Conservation (phyloP, 2,329 filamentous ascomycete genomes). For the Ramularia collo-cygni region DNA sequence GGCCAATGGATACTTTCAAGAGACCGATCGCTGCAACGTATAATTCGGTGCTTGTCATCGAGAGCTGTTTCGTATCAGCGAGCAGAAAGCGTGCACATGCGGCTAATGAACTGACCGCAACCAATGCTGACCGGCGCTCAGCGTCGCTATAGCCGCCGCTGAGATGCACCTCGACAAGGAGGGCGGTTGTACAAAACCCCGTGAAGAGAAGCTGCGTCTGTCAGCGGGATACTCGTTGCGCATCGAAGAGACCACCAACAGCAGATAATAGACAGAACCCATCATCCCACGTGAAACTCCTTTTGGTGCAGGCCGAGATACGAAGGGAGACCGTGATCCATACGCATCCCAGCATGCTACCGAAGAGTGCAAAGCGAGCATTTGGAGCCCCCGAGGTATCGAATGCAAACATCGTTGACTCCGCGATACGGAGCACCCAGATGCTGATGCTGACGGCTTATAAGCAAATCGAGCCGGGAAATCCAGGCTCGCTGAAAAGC, state of each 20-base stretch:
- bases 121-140: background rate
- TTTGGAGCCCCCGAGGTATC: constrained; percentile 1
- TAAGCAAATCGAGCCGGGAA: too few species aligned
- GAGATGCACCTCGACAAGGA: constrained; percentile 9
- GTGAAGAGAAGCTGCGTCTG: constrained; percentile 12
- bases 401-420: constrained; percentile 5
- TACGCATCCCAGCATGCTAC: constrained; percentile 4
- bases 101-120: background rate
- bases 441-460: too few species aligned
- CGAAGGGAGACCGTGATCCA: constrained; percentile 35
- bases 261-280: constrained; percentile 34
- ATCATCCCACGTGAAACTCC: constrained; percentile 41
- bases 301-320: constrained; percentile 36
- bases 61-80: constrained; percentile 17
- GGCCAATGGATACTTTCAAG: constrained; percentile 39
- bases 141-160: too few species aligned
- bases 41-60: constrained; percentile 30
- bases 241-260: constrained; percentile 22
- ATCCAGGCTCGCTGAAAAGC: too few species aligned
- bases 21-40: constrained; percentile 37
- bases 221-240: constrained; percentile 5
- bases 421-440: too few species aligned
- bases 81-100: background rate
- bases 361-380: constrained; percentile 6
- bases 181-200: constrained; percentile 10